Base-by-base conservation (phyloP, 768 basidiomycete genomes). In the Hygrophorus russula region DNA sequence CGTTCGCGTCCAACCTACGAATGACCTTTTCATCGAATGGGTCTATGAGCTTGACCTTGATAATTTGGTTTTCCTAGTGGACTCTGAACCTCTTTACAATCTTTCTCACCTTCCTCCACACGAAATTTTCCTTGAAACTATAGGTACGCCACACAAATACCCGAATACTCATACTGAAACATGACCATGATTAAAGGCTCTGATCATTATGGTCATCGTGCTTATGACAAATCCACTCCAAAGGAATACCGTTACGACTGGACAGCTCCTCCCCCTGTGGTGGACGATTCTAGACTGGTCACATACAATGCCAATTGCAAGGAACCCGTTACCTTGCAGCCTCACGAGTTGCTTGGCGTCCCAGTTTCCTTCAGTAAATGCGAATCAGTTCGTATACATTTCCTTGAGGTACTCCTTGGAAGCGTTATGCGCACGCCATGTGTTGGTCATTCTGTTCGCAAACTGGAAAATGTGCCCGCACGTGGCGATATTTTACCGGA, bases 31-130 rank as follows among this genome's bases (percentile, higher is more conserved):
- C 39, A 58, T 57, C 36, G 55, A 61, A 36, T 61, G 57, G 54
- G 40, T 53, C 11, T 62, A 61, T 35, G 49, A 49, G 36, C 52
- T 62, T 28, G 57, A 62, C 33, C 41, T 60, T 18, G 59, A 62
- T 46, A 46, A 56, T 27, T 48, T 51, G 17, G 52, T 55, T 11
- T 62, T 61, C 36, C 46, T 52, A 29, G 28, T 47, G n/a, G 38
- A 50, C 11, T 17, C 12, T 30, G 17, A 18, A 11, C 43, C 46
- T 29, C 15, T 45, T 11, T 47, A 46, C 44, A 37, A 38, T n/a
- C 29, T 45, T 17, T 33, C 39, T 12, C 44, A 49, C 32, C 49
- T 55, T 44, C 55, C 55, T 5, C 29, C 48, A 2, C 9, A 34
- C 0, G 45, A 51, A 13, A 24, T 39, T 15, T 52, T 51, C 41